Base-by-base conservation (phyloP, 177 flowering plant genomes). In the Vitis hybrid region DNA sequence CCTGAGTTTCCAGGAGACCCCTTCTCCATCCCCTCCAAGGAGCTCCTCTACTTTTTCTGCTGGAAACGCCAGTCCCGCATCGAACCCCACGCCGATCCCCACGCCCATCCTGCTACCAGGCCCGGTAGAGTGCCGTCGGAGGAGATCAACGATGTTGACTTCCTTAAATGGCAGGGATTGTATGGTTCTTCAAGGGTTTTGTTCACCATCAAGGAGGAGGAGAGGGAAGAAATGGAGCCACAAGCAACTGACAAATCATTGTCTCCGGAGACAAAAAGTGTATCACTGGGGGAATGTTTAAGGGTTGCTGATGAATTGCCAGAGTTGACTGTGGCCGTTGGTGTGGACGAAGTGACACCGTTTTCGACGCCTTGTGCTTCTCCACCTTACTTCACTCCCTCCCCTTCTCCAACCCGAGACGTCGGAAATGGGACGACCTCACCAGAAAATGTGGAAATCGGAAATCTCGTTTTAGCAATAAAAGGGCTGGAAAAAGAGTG, bases 161-260 rank as follows among this genome's bases (percentile, higher is more conserved):
- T 77, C 51, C 16, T 59, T 22, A 84, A 81, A 65, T 68, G 76
- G 79, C 68, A 61, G 20, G 74, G 51, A 10, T 16, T 84, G 71
- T 71, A 77, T 60, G 84, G 86, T 14, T 79, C 77, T 3, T 72
- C 89, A 2, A 80, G 89, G 75, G 16, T 77, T 14, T 59, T 89
- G 71, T 84, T 73, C 69, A 86, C 93, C 1, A 86, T 89, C 29
- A 80, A 78, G 18, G 92, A 85, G 55, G 90, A 89, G 67, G 88
- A 87, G 66, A 71, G 39, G 68, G 87, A 84, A 58, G 85, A 66
- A 6, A 4, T 50, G 59, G 86, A 73, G 11, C 62, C 48, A 39
- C 48, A 39, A 0, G 9, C 48, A 39, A 8, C 63, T 9, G 76
- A 70, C 29, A 49, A 56, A 7, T 14, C 29, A 15, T 15, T 50